Evolutionary conservation across 106 monocot genomes (phyloP).

Genomic region (Dioscorea alata): DNA sequence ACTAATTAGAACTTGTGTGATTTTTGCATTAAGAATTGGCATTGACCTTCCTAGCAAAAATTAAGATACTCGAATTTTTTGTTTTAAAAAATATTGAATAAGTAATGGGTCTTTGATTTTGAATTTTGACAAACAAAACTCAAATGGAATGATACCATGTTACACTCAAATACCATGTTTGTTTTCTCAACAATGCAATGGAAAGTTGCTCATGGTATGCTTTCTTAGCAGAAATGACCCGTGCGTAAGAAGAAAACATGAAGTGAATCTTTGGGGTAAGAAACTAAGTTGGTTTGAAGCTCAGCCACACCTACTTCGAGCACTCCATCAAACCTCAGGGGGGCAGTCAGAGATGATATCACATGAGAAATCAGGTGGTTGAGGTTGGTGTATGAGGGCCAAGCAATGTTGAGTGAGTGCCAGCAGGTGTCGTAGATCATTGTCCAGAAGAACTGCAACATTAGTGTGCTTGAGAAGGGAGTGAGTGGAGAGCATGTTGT

Average conservation of each 20-base stretch:
- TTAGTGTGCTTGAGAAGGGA: conserved; percentile 2
- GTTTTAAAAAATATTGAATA: too few species aligned
- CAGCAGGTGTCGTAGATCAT: conserved; percentile 2
- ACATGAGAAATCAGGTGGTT: conserved; percentile 28
- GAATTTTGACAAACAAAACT: too few species aligned
- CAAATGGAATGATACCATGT: too few species aligned
- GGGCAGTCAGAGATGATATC: background rate
- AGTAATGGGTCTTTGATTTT: too few species aligned
- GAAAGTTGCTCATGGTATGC: conserved; percentile 1
- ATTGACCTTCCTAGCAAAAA: too few species aligned
- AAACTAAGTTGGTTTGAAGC: conserved; percentile 2
- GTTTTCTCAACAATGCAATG: conserved; percentile 5
- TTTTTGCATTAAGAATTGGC: too few species aligned
- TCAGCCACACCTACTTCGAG: conserved; percentile 2
- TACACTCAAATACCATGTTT: conserved; percentile 3
- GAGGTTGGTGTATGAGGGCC: conserved; percentile 42
- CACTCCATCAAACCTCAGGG: conserved; percentile 1
- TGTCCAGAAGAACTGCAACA: background rate
- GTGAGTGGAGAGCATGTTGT: background rate
- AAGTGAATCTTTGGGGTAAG: conserved; percentile 8
- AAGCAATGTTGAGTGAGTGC: conserved; percentile 21
- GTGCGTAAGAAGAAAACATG: conserved; percentile 6
- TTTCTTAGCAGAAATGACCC: conserved; percentile 2
- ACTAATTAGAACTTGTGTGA: too few species aligned
- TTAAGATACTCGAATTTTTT: too few species aligned